Percentiles rank a stretch among this genome's conserved stretches.
Conservation (phyloP, 2,329 filamentous ascomycete genomes). For the Aspergillus uvarum region DNA sequence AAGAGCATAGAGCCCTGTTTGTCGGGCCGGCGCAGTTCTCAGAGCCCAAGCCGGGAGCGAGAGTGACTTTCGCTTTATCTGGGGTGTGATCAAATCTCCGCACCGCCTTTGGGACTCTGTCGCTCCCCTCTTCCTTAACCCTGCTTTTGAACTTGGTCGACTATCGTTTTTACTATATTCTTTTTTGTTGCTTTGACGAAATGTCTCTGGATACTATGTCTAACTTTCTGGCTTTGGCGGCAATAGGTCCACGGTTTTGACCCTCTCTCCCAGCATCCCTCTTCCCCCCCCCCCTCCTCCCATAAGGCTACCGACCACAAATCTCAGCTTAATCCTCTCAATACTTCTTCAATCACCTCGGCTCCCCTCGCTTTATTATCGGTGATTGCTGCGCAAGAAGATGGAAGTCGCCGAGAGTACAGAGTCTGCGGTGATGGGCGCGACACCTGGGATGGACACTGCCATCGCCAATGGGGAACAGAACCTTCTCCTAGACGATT, state of each 20-base stretch:
- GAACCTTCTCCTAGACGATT: conserved; percentile 42
- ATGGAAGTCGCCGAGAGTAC: conserved; percentile 45
- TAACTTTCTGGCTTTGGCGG: conserved; percentile 21
- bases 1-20: conserved; percentile 6
- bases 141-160: conserved; percentile 7
- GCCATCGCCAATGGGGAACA: conserved; percentile 39
- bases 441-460: conserved; percentile 33
- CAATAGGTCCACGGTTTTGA: conserved; percentile 17
- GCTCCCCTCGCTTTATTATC: background rate
- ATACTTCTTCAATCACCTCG: conserved; percentile 5
- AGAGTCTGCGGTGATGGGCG: conserved; percentile 37
- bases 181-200: background rate
- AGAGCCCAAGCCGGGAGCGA: conserved; percentile 22
- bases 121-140: conserved; percentile 20
- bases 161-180: background rate
- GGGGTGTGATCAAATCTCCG: conserved; percentile 42
- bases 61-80: conserved; percentile 26
- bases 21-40: conserved; percentile 24
- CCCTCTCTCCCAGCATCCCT: conserved; percentile 11
- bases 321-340: conserved; percentile 8
- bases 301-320: conserved; percentile 22
- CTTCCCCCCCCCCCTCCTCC: conserved; percentile 12
- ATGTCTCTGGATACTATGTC: conserved; percentile 11
- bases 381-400: conserved; percentile 7
- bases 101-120: conserved; percentile 37